These are phyloP conservation scores for Ulmus americana DNA, from an alignment of 331 rosid genomes.

Conservation along the genomic window DNA sequence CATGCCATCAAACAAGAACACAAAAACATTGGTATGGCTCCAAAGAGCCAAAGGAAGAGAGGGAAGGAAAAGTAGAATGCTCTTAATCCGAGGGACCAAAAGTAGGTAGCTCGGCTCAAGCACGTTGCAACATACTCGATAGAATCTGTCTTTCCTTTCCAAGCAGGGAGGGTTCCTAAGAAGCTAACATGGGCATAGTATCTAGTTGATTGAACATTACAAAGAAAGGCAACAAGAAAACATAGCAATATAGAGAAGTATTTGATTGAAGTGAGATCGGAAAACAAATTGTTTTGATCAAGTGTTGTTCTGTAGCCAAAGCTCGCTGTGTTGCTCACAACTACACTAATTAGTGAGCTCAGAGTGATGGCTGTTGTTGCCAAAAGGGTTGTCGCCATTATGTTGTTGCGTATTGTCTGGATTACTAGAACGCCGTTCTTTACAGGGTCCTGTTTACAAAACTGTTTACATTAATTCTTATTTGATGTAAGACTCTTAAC, in stretches of 20 bases:
- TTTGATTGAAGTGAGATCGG: slow-evolving; percentile 43
- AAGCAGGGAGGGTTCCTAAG: slow-evolving; percentile 57
- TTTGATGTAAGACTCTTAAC: no score
- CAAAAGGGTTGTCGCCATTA: slow-evolving; percentile 69
- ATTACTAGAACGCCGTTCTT: slow-evolving; percentile 61
- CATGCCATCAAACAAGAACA: slow-evolving; percentile 49
- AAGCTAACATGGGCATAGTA: slow-evolving; percentile 73
- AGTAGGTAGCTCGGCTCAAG: slow-evolving; percentile 55
- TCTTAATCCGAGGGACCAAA: slow-evolving; percentile 73
- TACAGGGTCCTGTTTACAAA: slow-evolving; percentile 53
- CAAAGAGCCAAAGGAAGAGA: slow-evolving; percentile 71
- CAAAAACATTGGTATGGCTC: slow-evolving; percentile 68
- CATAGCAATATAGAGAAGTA: slow-evolving; percentile 53
- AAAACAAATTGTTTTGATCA: slow-evolving; percentile 43
- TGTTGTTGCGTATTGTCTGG: slow-evolving; percentile 72
- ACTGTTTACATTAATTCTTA: no score
- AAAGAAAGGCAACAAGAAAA: slow-evolving; percentile 71
- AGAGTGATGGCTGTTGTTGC: slow-evolving; percentile 75
- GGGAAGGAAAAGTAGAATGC: slow-evolving; percentile 72
- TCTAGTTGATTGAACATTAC: slow-evolving; percentile 69
- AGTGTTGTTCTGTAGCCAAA: slow-evolving; percentile 28
- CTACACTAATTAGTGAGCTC: slow-evolving; percentile 55
- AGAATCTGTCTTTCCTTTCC: slow-evolving; percentile 34
- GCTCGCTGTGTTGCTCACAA: slow-evolving; percentile 36
- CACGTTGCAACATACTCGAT: slow-evolving; percentile 42